A percentile compares a stretch with the other conserved stretches of the same genome.
Evolutionary conservation across 345 rosid genomes (phyloP).

Genomic region (Corymbia maculata): DNA sequence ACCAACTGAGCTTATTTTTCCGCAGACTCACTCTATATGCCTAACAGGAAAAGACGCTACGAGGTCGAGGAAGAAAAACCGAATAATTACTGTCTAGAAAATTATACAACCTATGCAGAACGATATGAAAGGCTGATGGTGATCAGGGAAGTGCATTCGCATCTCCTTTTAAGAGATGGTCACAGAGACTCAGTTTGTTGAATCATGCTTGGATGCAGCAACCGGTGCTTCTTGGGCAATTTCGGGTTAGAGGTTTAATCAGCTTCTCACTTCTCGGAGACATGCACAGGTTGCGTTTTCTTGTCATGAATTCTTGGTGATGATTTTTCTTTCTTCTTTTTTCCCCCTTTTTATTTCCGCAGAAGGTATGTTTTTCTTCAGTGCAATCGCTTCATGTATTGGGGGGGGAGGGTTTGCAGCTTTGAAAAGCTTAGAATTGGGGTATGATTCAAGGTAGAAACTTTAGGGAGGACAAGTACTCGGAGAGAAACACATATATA

Average conservation of each 20-base stretch:
- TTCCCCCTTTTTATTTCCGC: not conserved
- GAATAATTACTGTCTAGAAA: not conserved
- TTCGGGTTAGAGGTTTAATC: not conserved
- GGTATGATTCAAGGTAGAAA: not conserved
- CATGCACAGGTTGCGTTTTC: not conserved
- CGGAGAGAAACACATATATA: not conserved
- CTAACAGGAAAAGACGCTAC: not conserved
- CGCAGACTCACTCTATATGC: not conserved
- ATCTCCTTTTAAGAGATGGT: not conserved
- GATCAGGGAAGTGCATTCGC: not conserved
- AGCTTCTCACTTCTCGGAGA: not conserved
- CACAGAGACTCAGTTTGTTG: not conserved
- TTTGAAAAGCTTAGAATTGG: not conserved
- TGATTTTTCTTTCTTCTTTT: not conserved
- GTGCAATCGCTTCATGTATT: not conserved
- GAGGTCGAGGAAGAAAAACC: not conserved
- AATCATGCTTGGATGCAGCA: not conserved
- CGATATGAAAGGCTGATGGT: not conserved
- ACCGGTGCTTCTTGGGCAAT: not conserved
- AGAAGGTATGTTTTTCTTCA: not conserved
- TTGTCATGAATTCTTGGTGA: not conserved
- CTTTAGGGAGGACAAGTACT: not conserved
- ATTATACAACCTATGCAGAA: not conserved
- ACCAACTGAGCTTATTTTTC: constrained; percentile 13
- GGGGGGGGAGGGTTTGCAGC: not conserved